Evolutionary conservation across 1,284 basidiomycete species (phyloP).

Genomic region (Puccinia brachypodii): DNA sequence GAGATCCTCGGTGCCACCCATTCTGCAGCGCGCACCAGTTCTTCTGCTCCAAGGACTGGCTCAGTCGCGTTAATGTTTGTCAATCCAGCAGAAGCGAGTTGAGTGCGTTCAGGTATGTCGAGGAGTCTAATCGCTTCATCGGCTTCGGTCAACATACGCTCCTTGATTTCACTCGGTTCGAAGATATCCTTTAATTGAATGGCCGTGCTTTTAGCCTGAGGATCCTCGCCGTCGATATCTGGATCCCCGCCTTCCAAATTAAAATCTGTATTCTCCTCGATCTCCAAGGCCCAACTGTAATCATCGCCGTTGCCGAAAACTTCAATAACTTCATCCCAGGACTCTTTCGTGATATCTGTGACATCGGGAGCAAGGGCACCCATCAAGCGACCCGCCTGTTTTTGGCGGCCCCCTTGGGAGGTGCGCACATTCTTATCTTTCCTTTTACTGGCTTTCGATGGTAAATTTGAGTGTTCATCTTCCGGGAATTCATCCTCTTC

Average conservation of each 20-base stretch:
- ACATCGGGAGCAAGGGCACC: conserved; percentile 51
- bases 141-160: conserved; percentile 85
- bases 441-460: conserved; percentile 45
- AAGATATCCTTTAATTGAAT: conserved; percentile 70
- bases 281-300: conserved; percentile 88
- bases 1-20: conserved; percentile 88
- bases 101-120: conserved; percentile 95
- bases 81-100: conserved; percentile 82
- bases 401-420: conserved; percentile 67
- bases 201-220: conserved; percentile 8
- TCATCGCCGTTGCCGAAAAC: conserved; percentile 97
- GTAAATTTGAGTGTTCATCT: conserved; percentile 22
- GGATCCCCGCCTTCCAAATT: conserved; percentile 65
- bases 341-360: conserved; percentile 62
- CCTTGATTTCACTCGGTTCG: conserved; percentile 93
- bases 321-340: conserved; percentile 94
- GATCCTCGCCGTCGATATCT: conserved; percentile 66
- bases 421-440: conserved; percentile 49
- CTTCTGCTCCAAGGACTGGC: conserved; percentile 65
- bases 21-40: conserved; percentile 76
- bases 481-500: conserved; percentile 48
- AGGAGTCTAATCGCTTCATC: conserved; percentile 82
- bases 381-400: conserved; percentile 66
- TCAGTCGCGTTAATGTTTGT: conserved; percentile 67
- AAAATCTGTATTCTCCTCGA: conserved; percentile 66